Evolutionary conservation across 2,329 filamentous ascomycete genomes (phyloP).

Genomic region (Diplodia scrobiculata): DNA sequence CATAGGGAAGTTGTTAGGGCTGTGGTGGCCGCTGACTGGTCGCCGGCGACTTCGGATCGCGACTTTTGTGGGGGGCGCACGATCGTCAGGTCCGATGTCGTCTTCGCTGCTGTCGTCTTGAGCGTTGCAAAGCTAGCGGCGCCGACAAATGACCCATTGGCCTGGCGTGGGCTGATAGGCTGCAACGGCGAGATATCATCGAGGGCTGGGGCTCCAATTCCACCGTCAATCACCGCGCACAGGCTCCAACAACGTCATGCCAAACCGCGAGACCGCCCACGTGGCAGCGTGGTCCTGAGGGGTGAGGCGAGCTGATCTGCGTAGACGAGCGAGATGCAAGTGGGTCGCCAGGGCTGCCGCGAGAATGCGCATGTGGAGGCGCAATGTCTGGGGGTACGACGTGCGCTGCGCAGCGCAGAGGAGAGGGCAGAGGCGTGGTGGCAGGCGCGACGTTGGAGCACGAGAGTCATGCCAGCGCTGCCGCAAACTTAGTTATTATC

Average conservation of each 20-base stretch:
- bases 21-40: not conserved
- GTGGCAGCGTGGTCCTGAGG: not conserved
- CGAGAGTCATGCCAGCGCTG: not conserved
- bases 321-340: not conserved
- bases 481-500: slow-evolving; percentile 1
- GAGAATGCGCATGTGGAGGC: not conserved
- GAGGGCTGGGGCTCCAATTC: not conserved
- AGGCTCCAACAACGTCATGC: not conserved
- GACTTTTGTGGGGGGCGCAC: not conserved
- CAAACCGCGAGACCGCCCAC: not conserved
- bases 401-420: not conserved
- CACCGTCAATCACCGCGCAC: not conserved
- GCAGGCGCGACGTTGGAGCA: not conserved
- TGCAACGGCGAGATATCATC: slow-evolving; percentile 4
- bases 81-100: not conserved
- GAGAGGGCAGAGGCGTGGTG: not conserved
- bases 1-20: slow-evolving; percentile 15
- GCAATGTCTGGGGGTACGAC: not conserved
- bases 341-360: not conserved
- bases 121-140: not conserved
- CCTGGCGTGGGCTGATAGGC: not conserved
- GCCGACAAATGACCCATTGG: slow-evolving; percentile 10
- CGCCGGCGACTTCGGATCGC: not conserved
- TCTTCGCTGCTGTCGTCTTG: not conserved
- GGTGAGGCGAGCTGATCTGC: slow-evolving; percentile 2